A percentile compares a stretch with the other conserved stretches of the same genome.
Evolutionary conservation across 2,329 filamentous ascomycete genomes (phyloP).

Genomic region (Fusarium coffeatum): DNA sequence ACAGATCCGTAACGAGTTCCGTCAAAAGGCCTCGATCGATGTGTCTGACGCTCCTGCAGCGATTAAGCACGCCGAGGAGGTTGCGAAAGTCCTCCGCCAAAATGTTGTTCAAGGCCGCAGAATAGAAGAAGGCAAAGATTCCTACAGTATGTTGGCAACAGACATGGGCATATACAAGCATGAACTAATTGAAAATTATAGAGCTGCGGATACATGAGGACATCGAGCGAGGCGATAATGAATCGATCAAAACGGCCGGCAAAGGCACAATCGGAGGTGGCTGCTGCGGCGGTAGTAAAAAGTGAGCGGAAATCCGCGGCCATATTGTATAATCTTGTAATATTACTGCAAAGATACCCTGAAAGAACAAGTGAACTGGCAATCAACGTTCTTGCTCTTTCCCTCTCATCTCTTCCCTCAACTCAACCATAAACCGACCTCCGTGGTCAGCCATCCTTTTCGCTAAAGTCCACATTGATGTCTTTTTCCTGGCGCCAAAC

Average conservation of each 20-base stretch:
- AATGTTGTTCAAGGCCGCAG: conserved; percentile 88
- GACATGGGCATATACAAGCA: background rate
- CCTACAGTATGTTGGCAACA: conserved; percentile 63
- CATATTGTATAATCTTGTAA: conserved; percentile 48
- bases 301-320: conserved; percentile 38
- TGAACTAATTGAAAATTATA: conserved; percentile 53
- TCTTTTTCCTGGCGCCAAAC: conserved; percentile 41
- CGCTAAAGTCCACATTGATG: conserved; percentile 32
- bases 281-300: conserved; percentile 49
- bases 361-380: conserved; percentile 37
- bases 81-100: conserved; percentile 80
- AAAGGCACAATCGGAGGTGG: conserved; percentile 46
- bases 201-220: conserved; percentile 89
- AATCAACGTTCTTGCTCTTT: conserved; percentile 36
- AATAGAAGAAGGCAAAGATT: conserved; percentile 57
- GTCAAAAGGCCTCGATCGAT: conserved; percentile 70
- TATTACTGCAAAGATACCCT: conserved; percentile 51
- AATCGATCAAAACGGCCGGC: conserved; percentile 78
- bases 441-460: conserved; percentile 31
- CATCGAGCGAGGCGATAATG: conserved; percentile 93
- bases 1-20: conserved; percentile 81
- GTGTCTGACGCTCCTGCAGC: conserved; percentile 68
- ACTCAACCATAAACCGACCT: conserved; percentile 20
- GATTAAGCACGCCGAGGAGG: conserved; percentile 83
- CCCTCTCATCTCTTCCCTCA: conserved; percentile 19